phyloP scores from a whole-genome alignment of 1,284 basidiomycete species.

The Ceratobasidium theobromae region DNA sequence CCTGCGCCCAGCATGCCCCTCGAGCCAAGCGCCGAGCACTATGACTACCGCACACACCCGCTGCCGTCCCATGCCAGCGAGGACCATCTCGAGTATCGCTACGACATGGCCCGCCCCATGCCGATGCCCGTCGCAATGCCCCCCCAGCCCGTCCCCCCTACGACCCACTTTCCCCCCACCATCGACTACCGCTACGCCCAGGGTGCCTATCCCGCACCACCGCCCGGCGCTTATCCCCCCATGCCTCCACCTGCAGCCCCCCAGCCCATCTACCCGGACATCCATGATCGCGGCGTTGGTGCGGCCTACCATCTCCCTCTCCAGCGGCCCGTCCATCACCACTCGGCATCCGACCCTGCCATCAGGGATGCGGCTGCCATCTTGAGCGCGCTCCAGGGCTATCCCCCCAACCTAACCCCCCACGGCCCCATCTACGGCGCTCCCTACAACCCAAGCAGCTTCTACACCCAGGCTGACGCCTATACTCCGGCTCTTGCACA shows the following conservation, averaged over 20 bases:
- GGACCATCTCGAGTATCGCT: conserved; percentile 23
- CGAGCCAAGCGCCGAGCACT: conserved; percentile 24
- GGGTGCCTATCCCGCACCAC: conserved; percentile 20
- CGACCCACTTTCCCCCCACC: conserved; percentile 7
- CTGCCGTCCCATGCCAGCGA: conserved; percentile 13
- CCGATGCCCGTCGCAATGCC: conserved; percentile 15
- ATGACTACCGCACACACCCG: conserved; percentile 26
- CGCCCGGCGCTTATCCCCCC: conserved; percentile 29
- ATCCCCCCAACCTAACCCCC: conserved; percentile 13
- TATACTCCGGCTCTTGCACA: conserved; percentile 60
- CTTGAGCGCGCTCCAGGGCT: conserved; percentile 25
- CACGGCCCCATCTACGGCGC: conserved; percentile 18
- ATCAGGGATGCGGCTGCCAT: conserved; percentile 60
- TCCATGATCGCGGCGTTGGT: conserved; percentile 23
- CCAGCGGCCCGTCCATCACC: conserved; percentile 55
- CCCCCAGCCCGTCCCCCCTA: conserved; percentile 12
- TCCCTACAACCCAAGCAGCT: conserved; percentile 53
- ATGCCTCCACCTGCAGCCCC: conserved; percentile 4
- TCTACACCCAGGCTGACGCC: conserved; percentile 61
- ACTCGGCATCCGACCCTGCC: conserved; percentile 74
- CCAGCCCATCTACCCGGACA: conserved; percentile 13
- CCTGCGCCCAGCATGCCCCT: conserved; percentile 30
- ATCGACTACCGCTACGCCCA: conserved; percentile 27
- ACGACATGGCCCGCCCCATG: conserved; percentile 23
- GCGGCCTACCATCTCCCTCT: conserved; percentile 13